These are phyloP conservation scores for Bruguiera parviflora DNA, from an alignment of 345 rosid genomes.

Conservation along the genomic window DNA sequence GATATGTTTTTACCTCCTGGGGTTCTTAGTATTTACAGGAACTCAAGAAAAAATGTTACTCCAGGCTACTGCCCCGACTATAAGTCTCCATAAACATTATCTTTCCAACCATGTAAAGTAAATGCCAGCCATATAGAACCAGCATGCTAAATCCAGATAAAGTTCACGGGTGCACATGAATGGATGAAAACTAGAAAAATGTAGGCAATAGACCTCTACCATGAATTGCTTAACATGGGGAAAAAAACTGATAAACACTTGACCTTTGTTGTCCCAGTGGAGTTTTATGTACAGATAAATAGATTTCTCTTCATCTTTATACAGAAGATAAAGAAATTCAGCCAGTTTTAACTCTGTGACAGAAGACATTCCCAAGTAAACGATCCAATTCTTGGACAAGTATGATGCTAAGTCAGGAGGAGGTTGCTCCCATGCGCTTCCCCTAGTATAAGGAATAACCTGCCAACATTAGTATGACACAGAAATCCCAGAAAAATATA, in stretches of 20 bases:
- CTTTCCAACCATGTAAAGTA: no score
- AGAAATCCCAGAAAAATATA: not conserved
- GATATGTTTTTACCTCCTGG: no score
- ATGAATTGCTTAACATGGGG: no score
- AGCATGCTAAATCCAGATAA: no score
- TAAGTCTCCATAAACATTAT: no score
- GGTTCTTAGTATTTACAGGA: no score
- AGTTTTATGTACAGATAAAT: slow-evolving; percentile 82
- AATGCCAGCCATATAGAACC: no score
- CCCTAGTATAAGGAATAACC: slow-evolving; percentile 78
- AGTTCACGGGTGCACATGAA: no score
- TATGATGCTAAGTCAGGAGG: slow-evolving; percentile 94
- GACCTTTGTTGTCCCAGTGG: slow-evolving; percentile 93
- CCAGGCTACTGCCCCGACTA: no score
- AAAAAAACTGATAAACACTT: not conserved
- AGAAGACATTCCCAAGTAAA: slow-evolving; percentile 88
- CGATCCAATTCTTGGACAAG: slow-evolving; percentile 70
- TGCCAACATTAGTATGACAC: slow-evolving; percentile 23
- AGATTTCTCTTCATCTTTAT: slow-evolving; percentile 74
- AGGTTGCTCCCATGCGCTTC: slow-evolving; percentile 81
- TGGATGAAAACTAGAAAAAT: no score
- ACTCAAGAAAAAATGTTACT: no score
- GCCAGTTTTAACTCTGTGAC: slow-evolving; percentile 80
- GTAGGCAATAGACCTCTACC: no score
- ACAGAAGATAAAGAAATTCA: slow-evolving; percentile 87